These are phyloP conservation scores for Pneumocystis wakefieldiae DNA, from an alignment of 1,139 yeast genomes.

Conservation along the genomic window DNA sequence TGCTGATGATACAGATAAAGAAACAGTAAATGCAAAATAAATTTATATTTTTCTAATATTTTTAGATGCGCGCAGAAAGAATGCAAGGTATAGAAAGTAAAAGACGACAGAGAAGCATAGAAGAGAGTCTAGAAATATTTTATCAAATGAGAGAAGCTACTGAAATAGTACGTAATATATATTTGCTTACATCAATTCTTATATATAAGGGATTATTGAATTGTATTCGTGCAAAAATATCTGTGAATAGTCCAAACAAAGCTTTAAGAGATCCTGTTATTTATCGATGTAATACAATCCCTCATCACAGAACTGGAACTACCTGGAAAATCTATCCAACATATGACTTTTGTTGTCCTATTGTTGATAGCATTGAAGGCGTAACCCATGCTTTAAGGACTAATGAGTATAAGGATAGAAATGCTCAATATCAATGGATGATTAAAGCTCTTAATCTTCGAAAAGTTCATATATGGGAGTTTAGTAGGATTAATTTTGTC, in stretches of 20 bases:
- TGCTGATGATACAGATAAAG: constrained; percentile 89
- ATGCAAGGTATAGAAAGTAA: constrained; percentile 86
- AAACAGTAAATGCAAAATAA: constrained; percentile 25
- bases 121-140: constrained; percentile 74
- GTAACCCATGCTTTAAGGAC: constrained; percentile 96
- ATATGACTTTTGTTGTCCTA: constrained; percentile 94
- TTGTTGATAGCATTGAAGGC: constrained; percentile 88
- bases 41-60: neutral
- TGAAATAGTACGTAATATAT: constrained; percentile 30
- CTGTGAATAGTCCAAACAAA: constrained; percentile 76
- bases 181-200: neutral
- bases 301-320: constrained; percentile 90
- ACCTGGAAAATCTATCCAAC: constrained; percentile 93
- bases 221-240: constrained; percentile 91
- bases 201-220: constrained; percentile 48
- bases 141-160: constrained; percentile 88
- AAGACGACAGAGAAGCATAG: constrained; percentile 80
- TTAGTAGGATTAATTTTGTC: constrained; percentile 88
- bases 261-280: constrained; percentile 93
- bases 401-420: constrained; percentile 94
- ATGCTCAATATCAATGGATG: constrained; percentile 96
- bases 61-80: constrained; percentile 84
- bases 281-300: constrained; percentile 88
- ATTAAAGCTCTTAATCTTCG: constrained; percentile 63
- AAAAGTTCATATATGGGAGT: constrained; percentile 93